Conservation (phyloP, 495 filamentous ascomycete genomes). For the Tuber magnatum region DNA sequence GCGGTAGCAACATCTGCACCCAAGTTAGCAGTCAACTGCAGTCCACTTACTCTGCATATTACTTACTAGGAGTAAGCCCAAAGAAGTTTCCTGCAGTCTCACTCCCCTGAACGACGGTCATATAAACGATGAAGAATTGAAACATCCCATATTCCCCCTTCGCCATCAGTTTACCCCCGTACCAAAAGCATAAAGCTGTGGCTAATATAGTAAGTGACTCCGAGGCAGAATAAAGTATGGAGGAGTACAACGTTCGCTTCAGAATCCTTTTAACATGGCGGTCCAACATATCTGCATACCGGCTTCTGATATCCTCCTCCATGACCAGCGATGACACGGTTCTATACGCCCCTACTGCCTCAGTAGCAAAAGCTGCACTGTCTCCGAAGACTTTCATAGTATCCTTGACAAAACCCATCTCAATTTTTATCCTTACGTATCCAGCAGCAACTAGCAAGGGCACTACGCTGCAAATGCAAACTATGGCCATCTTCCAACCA, state of each 20-base stretch:
- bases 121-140: slow-evolving; percentile 42
- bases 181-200: slow-evolving; percentile 56
- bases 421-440: slow-evolving; percentile 50
- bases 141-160: slow-evolving; percentile 30
- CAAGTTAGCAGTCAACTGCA: not conserved
- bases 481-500: slow-evolving; percentile 53
- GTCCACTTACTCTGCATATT: not conserved
- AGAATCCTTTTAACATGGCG: slow-evolving; percentile 50
- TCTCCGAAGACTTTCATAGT: slow-evolving; percentile 51
- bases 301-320: slow-evolving; percentile 48
- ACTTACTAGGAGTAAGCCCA: slow-evolving; percentile 18
- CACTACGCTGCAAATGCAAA: slow-evolving; percentile 48
- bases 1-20: slow-evolving; percentile 19
- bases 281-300: slow-evolving; percentile 49
- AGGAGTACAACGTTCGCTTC: slow-evolving; percentile 49
- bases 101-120: slow-evolving; percentile 40
- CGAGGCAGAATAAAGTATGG: slow-evolving; percentile 48
- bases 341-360: slow-evolving; percentile 52
- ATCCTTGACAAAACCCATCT: slow-evolving; percentile 50
- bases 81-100: slow-evolving; percentile 34
- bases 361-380: slow-evolving; percentile 52
- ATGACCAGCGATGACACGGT: slow-evolving; percentile 53
- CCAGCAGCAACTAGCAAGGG: slow-evolving; percentile 49
- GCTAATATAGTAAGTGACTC: slow-evolving; percentile 51
- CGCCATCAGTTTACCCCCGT: slow-evolving; percentile 41